Percentiles rank a stretch among this genome's conserved stretches.
These are phyloP conservation scores for Torulaspora indica DNA, from an alignment of 805 yeast species.

Conservation along the genomic window DNA sequence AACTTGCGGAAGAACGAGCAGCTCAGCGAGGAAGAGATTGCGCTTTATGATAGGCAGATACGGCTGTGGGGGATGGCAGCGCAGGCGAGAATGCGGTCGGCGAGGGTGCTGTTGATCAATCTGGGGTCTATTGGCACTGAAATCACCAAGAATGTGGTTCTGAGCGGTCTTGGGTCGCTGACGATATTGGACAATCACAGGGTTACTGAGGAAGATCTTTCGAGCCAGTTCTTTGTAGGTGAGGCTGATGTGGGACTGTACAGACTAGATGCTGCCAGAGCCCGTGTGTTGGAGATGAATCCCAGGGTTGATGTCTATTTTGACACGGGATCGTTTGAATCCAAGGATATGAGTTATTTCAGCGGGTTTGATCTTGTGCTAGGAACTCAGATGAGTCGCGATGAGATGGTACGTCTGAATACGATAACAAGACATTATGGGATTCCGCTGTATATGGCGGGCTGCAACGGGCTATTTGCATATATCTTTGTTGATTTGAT, in stretches of 20 bases:
- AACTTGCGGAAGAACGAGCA: constrained; percentile 8
- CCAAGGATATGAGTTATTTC: constrained; percentile 39
- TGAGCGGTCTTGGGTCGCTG: constrained; percentile 82
- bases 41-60: constrained; percentile 90
- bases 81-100: constrained; percentile 67
- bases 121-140: constrained; percentile 79
- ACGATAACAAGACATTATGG: constrained; percentile 48
- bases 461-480: constrained; percentile 77
- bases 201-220: constrained; percentile 59
- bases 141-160: constrained; percentile 72
- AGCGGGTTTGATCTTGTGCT: constrained; percentile 63
- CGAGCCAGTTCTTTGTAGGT: constrained; percentile 68
- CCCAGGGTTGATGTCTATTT: constrained; percentile 62
- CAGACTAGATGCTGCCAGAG: constrained; percentile 51
- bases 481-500: constrained; percentile 76
- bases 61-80: constrained; percentile 95
- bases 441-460: constrained; percentile 65
- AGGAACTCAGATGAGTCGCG: constrained; percentile 56
- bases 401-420: constrained; percentile 48
- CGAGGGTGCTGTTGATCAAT: constrained; percentile 65
- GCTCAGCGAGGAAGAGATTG: constrained; percentile 66
- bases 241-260: constrained; percentile 50
- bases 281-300: constrained; percentile 66
- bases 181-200: constrained; percentile 58
- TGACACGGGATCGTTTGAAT: constrained; percentile 33